Base-by-base conservation (phyloP, 2,329 filamentous ascomycete species). In the Aspergillus sp. region DNA sequence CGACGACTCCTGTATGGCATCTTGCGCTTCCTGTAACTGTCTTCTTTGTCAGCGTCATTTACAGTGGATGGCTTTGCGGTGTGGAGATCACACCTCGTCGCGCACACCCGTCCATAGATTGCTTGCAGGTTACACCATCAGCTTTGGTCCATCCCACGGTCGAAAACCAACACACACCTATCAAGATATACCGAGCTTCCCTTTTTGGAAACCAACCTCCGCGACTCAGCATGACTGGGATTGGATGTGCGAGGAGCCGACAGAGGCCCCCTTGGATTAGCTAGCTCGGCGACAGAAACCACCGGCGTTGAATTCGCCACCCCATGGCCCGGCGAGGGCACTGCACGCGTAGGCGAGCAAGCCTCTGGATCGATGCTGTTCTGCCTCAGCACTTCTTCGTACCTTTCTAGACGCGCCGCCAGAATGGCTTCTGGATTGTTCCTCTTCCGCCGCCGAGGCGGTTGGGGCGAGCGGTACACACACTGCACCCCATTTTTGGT, bases 361-460 rank as follows among this genome's bases (percentile, higher is more conserved):
- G 18, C 39, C 4, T 45, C 39, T 45, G 39, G 39, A 45, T 45
- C 39, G 14, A 45, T 36, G 16, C 39, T 45, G 39, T 45, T 45
- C 18, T 16, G 24, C 4, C 24, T 24, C 24, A 24, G 24, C 24
- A 24, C 24, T 24, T 24, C 22, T 24, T 24, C 39, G 11, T 45
- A 45, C 39, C 39, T 16, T 12, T 45, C 39, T 45, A 45, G 39
- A 45, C 39, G 39, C 39, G 39, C 39, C 16, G 16, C 16, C 39
- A 45, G 45, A 16, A 22, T 42, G 20, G 39, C 58, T n/a, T 57
- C 58, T 1, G 46, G 54, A 36, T n/a, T 54, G 6, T 31, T 46
- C 36, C 58, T 57, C 45, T 60, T 60, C 18, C 58, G 58, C 11
- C 58, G 58, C 16, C 54, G 54, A 22, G 54, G 54, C 29, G 22